Evolutionary conservation across 164 flowering plant genomes (phyloP), one percentile per base, ranked within the genome.

Genomic region (Magnolia officinalis): DNA sequence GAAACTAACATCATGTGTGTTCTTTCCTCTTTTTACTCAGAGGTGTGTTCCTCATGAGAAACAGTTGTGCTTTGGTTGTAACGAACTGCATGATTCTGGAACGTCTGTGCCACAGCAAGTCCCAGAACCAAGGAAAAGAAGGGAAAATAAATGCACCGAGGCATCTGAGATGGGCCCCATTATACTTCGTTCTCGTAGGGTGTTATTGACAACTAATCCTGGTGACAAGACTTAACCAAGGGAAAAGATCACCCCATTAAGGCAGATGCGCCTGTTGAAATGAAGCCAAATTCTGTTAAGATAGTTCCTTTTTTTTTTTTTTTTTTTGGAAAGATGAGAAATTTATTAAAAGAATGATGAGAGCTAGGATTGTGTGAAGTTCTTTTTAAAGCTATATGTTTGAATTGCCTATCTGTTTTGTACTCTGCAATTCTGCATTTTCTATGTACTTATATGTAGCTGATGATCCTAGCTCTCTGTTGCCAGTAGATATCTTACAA

Each of bases 51-150:
- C 50, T 65, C 1, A 23, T 51, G 63, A 24, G 64, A 67, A 75
- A 26, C 50, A 2, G 63, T 26, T 58, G 16, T 23, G 45, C 63
- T 50, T 63, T 67, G 20, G 45, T 52, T 50, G 45, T 18, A 67
- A 55, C 26, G 77, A 9, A 24, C 29, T 1, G 1, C 20, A 0
- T 2, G 21, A 23, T 67, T 75, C 72, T 14, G 51, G 77, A 51
- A 19, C 51, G n/a, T 50, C 21, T 4, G 45, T 31, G 72, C 77
- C 23, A 64, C 49, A 23, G 37, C 72, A 5, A 67, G 45, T 75
- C 63, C 77, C 67, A 64, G 70, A 65, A 29, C 70, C 64, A 26
- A 59, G 63, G 50, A 75, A 19, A 65, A n/a, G n/a, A 68, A 52
- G 14, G 45, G 71, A 21, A 26, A 67, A 37, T 55, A 63, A 63